phyloP scores from a whole-genome alignment of 2,329 filamentous ascomycete species.

The Epichloe coenophiala region DNA sequence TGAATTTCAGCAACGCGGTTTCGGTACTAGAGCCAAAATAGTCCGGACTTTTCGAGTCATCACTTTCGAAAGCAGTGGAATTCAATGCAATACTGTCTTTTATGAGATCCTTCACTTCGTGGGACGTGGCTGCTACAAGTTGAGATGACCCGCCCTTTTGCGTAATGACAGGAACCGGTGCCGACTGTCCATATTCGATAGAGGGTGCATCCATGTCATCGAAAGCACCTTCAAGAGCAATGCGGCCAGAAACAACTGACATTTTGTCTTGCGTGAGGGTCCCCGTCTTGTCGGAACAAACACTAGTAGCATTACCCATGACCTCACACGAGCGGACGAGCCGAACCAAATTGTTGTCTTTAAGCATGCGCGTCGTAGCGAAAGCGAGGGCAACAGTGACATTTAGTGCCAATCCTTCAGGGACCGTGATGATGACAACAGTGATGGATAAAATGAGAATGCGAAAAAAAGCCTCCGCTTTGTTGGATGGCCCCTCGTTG shows the following conservation, averaged over 20 bases:
- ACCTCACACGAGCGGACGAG: conserved; percentile 46
- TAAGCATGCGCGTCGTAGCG: conserved; percentile 48
- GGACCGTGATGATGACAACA: conserved; percentile 45
- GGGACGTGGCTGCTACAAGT: conserved; percentile 18
- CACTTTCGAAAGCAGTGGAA: conserved; percentile 41
- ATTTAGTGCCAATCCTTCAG: conserved; percentile 46
- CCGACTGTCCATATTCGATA: conserved; percentile 9
- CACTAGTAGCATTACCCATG: conserved; percentile 50
- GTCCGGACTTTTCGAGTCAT: conserved; percentile 18
- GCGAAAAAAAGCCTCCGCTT: conserved; percentile 43
- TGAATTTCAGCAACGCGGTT: conserved; percentile 36
- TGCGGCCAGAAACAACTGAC: conserved; percentile 43
- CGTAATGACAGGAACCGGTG: conserved; percentile 11
- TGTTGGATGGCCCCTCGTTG: conserved; percentile 30
- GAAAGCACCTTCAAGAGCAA: conserved; percentile 28
- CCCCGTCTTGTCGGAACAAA: conserved; percentile 54
- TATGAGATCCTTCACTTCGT: conserved; percentile 22
- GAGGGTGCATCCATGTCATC: conserved; percentile 19
- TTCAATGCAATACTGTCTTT: conserved; percentile 30
- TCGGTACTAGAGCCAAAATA: conserved; percentile 44
- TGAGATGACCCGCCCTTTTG: conserved; percentile 16
- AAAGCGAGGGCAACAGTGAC: conserved; percentile 49
- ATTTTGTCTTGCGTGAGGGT: conserved; percentile 53
- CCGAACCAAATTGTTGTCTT: conserved; percentile 49
- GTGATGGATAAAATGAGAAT: conserved; percentile 46